Conservation (phyloP, 1,284 basidiomycete species). For the Tilletiopsis washingtonensis region DNA sequence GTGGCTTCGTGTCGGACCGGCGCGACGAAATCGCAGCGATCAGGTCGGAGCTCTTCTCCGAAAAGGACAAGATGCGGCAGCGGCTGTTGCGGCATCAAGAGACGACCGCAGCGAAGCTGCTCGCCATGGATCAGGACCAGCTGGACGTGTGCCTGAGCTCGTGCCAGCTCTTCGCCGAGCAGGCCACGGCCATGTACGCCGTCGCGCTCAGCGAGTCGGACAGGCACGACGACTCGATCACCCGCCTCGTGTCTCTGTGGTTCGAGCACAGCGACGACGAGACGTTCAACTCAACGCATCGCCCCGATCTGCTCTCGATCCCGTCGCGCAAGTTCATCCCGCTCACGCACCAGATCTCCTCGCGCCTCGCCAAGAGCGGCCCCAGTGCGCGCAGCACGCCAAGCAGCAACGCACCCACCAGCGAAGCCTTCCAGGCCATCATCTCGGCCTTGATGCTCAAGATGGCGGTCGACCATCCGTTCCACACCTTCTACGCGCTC, state of each 20-base stretch:
- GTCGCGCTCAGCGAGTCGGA: conserved; percentile 63
- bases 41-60: conserved; percentile 49
- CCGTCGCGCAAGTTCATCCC: conserved; percentile 84
- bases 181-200: conserved; percentile 76
- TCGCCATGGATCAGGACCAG: conserved; percentile 19
- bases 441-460: conserved; percentile 63
- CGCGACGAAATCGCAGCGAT: conserved; percentile 60
- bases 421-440: conserved; percentile 55
- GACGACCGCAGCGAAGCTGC: conserved; percentile 19
- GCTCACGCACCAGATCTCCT: conserved; percentile 83
- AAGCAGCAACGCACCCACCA: conserved; percentile 16
- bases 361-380: conserved; percentile 58
- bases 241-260: conserved; percentile 84
- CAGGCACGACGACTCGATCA: conserved; percentile 63
- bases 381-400: conserved; percentile 9
- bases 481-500: conserved; percentile 84
- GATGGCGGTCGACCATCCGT: conserved; percentile 84
- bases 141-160: conserved; percentile 16
- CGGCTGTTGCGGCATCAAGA: conserved; percentile 14
- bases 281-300: conserved; percentile 56
- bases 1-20: conserved; percentile 64
- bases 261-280: conserved; percentile 68
- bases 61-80: conserved; percentile 9
- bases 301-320: conserved; percentile 56
- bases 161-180: conserved; percentile 58